Evolutionary conservation across 495 filamentous ascomycete genomes (phyloP).

Genomic region (Lentithecium fluviatile): DNA sequence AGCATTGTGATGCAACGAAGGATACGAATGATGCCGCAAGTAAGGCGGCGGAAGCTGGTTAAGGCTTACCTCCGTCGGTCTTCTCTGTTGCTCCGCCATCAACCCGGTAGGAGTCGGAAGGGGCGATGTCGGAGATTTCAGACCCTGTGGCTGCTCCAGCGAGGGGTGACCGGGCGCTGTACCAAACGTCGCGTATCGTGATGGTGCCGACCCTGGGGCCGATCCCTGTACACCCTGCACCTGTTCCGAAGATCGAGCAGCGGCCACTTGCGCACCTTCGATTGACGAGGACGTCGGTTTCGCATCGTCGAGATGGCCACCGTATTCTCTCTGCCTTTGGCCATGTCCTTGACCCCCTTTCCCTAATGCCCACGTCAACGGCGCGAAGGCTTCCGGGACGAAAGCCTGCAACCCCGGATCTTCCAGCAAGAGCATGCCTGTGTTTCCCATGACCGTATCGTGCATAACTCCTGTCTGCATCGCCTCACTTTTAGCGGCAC

Average conservation of each 20-base stretch:
- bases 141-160: slow-evolving; percentile 21
- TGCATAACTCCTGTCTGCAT: not conserved
- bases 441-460: slow-evolving; percentile 50
- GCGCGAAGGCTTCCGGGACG: slow-evolving; percentile 41
- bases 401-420: slow-evolving; percentile 47
- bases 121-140: slow-evolving; percentile 17
- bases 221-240: slow-evolving; percentile 20
- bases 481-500: slow-evolving; percentile 26
- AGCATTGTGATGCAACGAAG: slow-evolving; percentile 9
- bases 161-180: slow-evolving; percentile 7
- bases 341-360: not conserved
- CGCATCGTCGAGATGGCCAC: not conserved
- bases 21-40: slow-evolving; percentile 21
- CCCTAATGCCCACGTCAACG: slow-evolving; percentile 45
- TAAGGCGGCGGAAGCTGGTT: not conserved
- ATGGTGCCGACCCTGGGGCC: slow-evolving; percentile 27
- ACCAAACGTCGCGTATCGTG: slow-evolving; percentile 17
- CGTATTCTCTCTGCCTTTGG: slow-evolving; percentile 1
- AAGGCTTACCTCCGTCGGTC: not conserved
- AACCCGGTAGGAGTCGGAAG: not conserved
- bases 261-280: not conserved
- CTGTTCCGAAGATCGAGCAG: slow-evolving; percentile 21
- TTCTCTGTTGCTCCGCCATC: slow-evolving; percentile 1
- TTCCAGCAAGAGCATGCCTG: slow-evolving; percentile 51
- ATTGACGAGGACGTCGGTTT: not conserved